Percentiles rank a stretch among this genome's conserved stretches.
Evolutionary conservation across 805 yeast genomes (phyloP).

Genomic region (Cyberlindnera euphorbiiphila): DNA sequence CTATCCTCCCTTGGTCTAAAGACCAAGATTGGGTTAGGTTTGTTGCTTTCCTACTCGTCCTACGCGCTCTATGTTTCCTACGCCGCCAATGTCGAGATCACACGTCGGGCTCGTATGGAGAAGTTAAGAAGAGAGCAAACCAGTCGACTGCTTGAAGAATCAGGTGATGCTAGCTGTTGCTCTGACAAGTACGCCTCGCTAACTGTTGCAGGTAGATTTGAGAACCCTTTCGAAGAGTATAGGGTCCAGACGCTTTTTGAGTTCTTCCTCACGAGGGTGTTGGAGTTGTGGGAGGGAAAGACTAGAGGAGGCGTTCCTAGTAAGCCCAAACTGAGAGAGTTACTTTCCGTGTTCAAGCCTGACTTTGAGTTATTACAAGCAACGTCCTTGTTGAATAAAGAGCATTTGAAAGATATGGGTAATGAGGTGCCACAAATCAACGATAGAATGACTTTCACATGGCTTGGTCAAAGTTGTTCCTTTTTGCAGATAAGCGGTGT

Average conservation of each 20-base stretch:
- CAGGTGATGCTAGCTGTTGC: slow-evolving; percentile 1
- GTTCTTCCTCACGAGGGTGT: slow-evolving; percentile 66
- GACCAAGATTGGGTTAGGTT: slow-evolving; percentile 27
- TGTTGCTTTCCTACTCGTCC: slow-evolving; percentile 51
- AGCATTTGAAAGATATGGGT: slow-evolving; percentile 10
- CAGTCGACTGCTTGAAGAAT: slow-evolving; percentile 5
- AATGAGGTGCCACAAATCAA: slow-evolving; percentile 32
- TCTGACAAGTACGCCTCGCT: slow-evolving; percentile 40
- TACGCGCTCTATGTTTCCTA: slow-evolving; percentile 60
- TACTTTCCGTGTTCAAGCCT: slow-evolving; percentile 61
- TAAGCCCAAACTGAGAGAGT: slow-evolving; percentile 42
- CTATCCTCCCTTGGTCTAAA: slow-evolving; percentile 17
- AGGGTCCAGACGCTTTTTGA: slow-evolving; percentile 87
- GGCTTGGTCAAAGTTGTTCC: slow-evolving; percentile 94
- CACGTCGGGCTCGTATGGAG: slow-evolving; percentile 34
- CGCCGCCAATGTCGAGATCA: slow-evolving; percentile 51
- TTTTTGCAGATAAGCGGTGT: slow-evolving; percentile 65
- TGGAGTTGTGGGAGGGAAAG: slow-evolving; percentile 61
- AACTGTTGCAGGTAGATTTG: slow-evolving; percentile 71
- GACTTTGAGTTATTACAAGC: slow-evolving; percentile 25
- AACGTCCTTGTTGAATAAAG: slow-evolving; percentile 14
- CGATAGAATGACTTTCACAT: slow-evolving; percentile 64
- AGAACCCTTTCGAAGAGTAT: slow-evolving; percentile 88
- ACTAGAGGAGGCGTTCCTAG: slow-evolving; percentile 59
- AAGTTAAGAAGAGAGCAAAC: slow-evolving; percentile 18